Conservation (phyloP, 164 flowering plant species). For the Vitis cinerea region DNA sequence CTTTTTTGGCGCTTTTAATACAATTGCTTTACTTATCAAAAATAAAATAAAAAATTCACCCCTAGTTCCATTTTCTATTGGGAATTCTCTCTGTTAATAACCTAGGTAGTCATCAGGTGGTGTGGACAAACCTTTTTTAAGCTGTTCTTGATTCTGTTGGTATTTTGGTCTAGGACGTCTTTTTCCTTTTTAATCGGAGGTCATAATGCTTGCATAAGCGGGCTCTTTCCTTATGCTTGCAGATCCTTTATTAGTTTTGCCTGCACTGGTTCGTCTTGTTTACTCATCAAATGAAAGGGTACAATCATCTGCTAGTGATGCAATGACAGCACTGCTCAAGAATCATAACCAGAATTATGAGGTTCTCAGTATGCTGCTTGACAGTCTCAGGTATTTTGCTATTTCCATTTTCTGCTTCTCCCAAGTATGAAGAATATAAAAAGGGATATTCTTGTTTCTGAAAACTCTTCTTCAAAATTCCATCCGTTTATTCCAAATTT, state of each 20-base stretch:
- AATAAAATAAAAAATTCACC: no score
- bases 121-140: no score
- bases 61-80: no score
- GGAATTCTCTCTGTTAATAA: no score
- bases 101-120: no score
- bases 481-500: not conserved
- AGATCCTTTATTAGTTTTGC: constrained; percentile 73
- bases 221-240: constrained; percentile 26
- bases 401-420: not conserved
- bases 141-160: no score
- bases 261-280: constrained; percentile 46
- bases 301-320: constrained; percentile 39
- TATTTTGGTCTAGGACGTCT: no score
- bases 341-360: constrained; percentile 48
- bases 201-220: not conserved
- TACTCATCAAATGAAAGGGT: constrained; percentile 35
- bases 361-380: constrained; percentile 62
- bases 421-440: not conserved
- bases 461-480: not conserved
- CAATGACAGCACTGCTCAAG: constrained; percentile 50
- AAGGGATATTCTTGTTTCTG: not conserved
- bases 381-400: constrained; percentile 59
- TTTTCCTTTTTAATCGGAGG: no score
- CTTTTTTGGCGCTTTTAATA: no score
- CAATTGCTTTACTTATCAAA: no score